phyloP scores from a whole-genome alignment of 371 early-diverging fungal genomes.

The Mortierella sp. region DNA sequence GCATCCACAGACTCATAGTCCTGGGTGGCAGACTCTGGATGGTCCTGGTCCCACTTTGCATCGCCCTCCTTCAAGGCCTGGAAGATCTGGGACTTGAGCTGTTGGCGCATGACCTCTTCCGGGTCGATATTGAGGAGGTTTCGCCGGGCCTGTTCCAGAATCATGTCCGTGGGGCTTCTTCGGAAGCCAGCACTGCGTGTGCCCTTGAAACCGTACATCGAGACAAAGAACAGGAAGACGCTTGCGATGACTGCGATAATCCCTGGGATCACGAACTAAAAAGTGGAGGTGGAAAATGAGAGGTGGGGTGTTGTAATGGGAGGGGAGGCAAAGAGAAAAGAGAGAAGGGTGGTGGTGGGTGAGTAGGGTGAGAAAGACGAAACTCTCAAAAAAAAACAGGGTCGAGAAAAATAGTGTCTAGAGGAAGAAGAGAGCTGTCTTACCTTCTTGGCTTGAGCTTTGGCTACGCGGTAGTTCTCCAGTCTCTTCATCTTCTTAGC shows the following conservation, averaged over 20 bases:
- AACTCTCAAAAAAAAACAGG: background rate
- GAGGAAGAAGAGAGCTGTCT: background rate
- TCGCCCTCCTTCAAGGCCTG: background rate
- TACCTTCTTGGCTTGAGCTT: slow-evolving; percentile 40
- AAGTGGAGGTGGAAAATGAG: background rate
- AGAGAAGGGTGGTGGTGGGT: background rate
- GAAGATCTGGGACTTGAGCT: background rate
- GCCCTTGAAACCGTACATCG: slow-evolving; percentile 36
- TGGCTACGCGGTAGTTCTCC: slow-evolving; percentile 32
- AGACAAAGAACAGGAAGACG: slow-evolving; percentile 25
- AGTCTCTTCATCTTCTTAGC: slow-evolving; percentile 27
- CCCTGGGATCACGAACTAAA: slow-evolving; percentile 42
- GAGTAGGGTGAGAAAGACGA: background rate
- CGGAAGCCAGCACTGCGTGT: background rate
- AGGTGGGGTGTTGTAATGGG: too few relatives aligned
- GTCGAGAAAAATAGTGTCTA: background rate
- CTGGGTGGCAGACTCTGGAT: background rate
- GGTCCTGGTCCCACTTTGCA: background rate
- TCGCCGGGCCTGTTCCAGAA: background rate
- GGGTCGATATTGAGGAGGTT: background rate
- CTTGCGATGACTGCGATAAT: slow-evolving; percentile 23
- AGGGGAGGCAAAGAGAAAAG: background rate
- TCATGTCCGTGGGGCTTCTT: background rate
- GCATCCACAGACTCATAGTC: background rate
- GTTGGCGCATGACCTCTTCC: background rate